Evolutionary conservation across 768 basidiomycete species (phyloP).

Genomic region (Chlorophyllum brunneum): DNA sequence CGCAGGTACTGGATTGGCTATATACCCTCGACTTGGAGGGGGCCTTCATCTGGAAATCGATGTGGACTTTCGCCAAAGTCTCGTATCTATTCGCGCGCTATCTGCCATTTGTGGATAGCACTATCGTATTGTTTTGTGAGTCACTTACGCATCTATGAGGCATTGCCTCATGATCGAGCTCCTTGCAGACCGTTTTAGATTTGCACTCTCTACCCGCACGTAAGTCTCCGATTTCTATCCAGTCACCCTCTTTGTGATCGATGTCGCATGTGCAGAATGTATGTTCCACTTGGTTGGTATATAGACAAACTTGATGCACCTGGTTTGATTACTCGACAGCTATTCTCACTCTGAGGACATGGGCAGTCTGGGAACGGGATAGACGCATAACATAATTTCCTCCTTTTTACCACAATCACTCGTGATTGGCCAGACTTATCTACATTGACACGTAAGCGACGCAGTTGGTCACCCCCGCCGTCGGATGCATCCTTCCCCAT

Average conservation of each 20-base stretch:
- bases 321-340: not conserved
- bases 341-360: constrained; percentile 6
- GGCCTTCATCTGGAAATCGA: constrained; percentile 6
- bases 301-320: too few relatives aligned
- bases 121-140: constrained; percentile 1
- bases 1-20: constrained; percentile 8
- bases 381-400: not conserved
- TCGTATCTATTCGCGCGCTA: constrained; percentile 10
- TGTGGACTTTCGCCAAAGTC: constrained; percentile 7
- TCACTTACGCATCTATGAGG: not conserved
- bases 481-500: not conserved
- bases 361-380: constrained; percentile 12
- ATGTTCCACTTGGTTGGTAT: too few relatives aligned
- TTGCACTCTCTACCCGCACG: not conserved
- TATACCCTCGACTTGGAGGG: constrained; percentile 4
- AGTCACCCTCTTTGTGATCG: constrained; percentile 1
- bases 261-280: not conserved
- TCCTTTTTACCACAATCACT: not conserved
- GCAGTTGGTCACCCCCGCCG: not conserved
- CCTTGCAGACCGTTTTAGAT: not conserved
- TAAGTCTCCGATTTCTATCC: not conserved
- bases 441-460: not conserved
- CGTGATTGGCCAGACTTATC: not conserved
- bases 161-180: not conserved
- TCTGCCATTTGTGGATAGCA: constrained; percentile 2